Conservation (phyloP, 108 stramenopile genomes). For the Skeletonema costatum region DNA sequence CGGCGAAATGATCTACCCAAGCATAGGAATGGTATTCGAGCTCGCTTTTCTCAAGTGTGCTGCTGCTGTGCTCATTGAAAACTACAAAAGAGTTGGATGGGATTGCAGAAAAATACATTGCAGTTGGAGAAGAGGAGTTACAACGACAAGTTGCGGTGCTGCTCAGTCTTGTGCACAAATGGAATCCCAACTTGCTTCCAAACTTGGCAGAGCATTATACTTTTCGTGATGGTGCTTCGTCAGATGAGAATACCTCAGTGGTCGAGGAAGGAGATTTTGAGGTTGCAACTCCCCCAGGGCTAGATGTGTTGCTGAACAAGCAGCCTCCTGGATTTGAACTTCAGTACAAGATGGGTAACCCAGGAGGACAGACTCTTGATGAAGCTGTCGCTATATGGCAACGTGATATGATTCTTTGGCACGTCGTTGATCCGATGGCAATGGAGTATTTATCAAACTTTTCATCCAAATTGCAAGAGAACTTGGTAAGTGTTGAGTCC, state of each 20-base stretch:
- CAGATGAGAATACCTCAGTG: background rate
- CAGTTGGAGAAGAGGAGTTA: constrained; percentile 23
- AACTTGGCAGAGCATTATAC: constrained; percentile 21
- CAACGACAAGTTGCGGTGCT: constrained; percentile 26
- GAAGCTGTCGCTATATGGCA: constrained; percentile 49
- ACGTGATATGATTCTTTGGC: constrained; percentile 51
- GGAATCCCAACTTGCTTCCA: constrained; percentile 46
- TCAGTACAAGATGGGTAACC: constrained; percentile 47
- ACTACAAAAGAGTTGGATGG: background rate
- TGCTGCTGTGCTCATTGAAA: constrained; percentile 21
- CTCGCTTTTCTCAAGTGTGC: constrained; percentile 46
- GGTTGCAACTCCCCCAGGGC: constrained; percentile 23
- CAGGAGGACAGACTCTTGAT: constrained; percentile 42
- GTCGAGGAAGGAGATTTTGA: background rate
- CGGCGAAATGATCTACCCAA: constrained; percentile 45
- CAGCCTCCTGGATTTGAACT: constrained; percentile 48
- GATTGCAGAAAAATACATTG: background rate
- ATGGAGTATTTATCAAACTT: constrained; percentile 39
- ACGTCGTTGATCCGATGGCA: constrained; percentile 32
- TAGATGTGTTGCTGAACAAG: constrained; percentile 17
- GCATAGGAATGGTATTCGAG: constrained; percentile 52
- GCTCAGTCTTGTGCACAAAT: constrained; percentile 47
- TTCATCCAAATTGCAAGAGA: constrained; percentile 31
- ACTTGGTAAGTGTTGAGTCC: constrained; percentile 24
- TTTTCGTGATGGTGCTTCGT: constrained; percentile 6